A percentile compares a stretch with the other conserved stretches of the same genome.
phyloP scores from a whole-genome alignment of 176 grass and related monocot species.

The Canna indica region DNA sequence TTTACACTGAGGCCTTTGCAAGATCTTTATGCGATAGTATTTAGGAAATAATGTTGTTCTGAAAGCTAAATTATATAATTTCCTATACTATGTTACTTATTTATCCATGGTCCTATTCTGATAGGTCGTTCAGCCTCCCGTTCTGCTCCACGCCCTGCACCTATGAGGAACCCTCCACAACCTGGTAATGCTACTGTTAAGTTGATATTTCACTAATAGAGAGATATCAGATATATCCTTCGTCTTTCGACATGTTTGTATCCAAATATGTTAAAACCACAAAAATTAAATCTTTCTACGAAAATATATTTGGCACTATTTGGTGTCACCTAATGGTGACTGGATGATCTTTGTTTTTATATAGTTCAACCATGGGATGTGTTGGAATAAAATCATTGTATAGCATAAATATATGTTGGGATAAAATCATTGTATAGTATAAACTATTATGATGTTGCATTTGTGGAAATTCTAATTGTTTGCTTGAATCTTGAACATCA shows the following conservation, averaged over 20 bases:
- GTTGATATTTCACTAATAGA: not conserved
- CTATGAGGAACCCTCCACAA: constrained; percentile 58
- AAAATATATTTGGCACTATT: too few relatives aligned
- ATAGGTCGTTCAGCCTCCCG: constrained; percentile 59
- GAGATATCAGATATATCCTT: too few relatives aligned
- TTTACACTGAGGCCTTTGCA: too few relatives aligned
- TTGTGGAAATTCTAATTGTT: too few relatives aligned
- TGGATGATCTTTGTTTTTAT: not conserved
- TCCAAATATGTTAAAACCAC: too few relatives aligned
- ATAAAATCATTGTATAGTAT: not conserved
- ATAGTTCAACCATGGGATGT: not conserved
- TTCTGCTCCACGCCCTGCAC: constrained; percentile 55
- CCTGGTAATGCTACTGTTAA: constrained; percentile 36
- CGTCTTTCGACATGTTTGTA: too few relatives aligned
- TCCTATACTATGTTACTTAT: not conserved
- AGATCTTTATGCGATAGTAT: too few relatives aligned
- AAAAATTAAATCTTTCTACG: too few relatives aligned
- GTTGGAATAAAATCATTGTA: not conserved
- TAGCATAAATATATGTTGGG: not conserved
- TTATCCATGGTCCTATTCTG: not conserved
- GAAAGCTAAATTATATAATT: not conserved
- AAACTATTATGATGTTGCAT: not conserved
- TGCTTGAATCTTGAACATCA: too few relatives aligned
- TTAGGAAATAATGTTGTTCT: not conserved
- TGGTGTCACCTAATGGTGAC: too few relatives aligned